phyloP scores from a whole-genome alignment of 192 early-diverging fungal genomes.

The Linnemannia elongata region DNA sequence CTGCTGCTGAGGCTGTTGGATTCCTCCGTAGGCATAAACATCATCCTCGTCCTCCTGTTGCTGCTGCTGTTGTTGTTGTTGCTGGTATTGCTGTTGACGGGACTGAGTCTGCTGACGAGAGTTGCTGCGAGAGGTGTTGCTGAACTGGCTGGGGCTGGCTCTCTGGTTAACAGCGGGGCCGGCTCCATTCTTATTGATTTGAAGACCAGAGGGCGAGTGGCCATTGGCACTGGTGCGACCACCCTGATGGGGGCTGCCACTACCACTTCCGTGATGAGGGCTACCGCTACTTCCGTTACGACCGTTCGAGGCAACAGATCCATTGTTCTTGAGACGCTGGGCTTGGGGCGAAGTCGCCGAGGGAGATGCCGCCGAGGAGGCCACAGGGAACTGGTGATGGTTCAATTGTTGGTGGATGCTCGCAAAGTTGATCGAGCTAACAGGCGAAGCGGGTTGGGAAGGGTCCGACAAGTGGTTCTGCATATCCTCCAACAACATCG shows the following conservation, averaged over 20 bases:
- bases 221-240: not conserved
- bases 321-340: not conserved
- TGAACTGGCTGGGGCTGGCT: conserved; percentile 4
- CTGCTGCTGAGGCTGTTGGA: not conserved
- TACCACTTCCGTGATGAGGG: not conserved
- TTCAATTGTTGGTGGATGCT: conserved; percentile 32
- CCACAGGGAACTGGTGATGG: conserved; percentile 8
- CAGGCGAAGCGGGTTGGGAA: conserved; percentile 26
- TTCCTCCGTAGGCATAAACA: conserved; percentile 18
- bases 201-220: conserved; percentile 18
- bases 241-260: not conserved
- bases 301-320: not conserved
- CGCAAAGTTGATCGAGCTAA: conserved; percentile 17
- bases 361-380: not conserved
- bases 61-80: not conserved
- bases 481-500: conserved; percentile 45
- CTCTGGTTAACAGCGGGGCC: not conserved
- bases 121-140: not conserved
- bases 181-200: conserved; percentile 11
- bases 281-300: not conserved
- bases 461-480: conserved; percentile 29
- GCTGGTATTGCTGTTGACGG: not conserved
- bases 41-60: conserved; percentile 8
- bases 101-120: not conserved
- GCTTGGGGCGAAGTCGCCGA: not conserved